Evolutionary conservation across 306 rosid genomes (phyloP).

Genomic region (Heteromeles arbutifolia): DNA sequence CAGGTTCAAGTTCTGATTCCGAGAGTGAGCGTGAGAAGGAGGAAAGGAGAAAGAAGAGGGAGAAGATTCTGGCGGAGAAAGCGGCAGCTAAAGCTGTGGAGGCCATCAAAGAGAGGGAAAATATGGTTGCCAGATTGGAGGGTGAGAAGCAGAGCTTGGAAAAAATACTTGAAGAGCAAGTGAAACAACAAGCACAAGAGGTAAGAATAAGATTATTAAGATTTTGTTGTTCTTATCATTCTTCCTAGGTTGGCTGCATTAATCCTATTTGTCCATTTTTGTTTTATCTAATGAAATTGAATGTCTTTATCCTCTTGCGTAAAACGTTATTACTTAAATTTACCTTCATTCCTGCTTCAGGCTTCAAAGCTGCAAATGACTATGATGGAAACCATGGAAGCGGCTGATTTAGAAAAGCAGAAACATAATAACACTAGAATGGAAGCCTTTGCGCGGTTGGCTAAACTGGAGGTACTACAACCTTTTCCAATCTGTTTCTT

Average conservation of each 20-base stretch:
- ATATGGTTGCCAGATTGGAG: conserved; percentile 86
- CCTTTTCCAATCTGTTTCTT: conserved; percentile 7
- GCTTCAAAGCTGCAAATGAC: conserved; percentile 83
- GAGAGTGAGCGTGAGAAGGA: conserved; percentile 78
- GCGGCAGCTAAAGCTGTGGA: conserved; percentile 78
- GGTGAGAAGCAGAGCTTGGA: conserved; percentile 96
- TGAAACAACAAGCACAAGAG: conserved; percentile 88
- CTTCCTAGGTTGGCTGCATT: neutral
- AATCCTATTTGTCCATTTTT: neutral
- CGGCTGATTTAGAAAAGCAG: conserved; percentile 90
- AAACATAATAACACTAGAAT: conserved; percentile 90
- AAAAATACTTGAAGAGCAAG: conserved; percentile 86
- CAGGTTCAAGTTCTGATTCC: conserved; percentile 76
- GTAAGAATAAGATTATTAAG: conserved; percentile 26
- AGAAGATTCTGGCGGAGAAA: conserved; percentile 76
- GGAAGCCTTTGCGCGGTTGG: conserved; percentile 68
- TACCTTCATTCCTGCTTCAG: conserved; percentile 34
- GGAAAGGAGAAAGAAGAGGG: conserved; percentile 68
- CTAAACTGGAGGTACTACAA: conserved; percentile 72
- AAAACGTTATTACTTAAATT: conserved; percentile 5
- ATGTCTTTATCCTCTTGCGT: neutral
- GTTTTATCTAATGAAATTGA: neutral
- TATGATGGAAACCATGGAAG: conserved; percentile 96
- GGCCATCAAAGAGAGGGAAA: conserved; percentile 77
- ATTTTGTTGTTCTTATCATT: conserved; percentile 6